Conservation (phyloP, 164 flowering plant species). For the Magnolia officinalis region DNA sequence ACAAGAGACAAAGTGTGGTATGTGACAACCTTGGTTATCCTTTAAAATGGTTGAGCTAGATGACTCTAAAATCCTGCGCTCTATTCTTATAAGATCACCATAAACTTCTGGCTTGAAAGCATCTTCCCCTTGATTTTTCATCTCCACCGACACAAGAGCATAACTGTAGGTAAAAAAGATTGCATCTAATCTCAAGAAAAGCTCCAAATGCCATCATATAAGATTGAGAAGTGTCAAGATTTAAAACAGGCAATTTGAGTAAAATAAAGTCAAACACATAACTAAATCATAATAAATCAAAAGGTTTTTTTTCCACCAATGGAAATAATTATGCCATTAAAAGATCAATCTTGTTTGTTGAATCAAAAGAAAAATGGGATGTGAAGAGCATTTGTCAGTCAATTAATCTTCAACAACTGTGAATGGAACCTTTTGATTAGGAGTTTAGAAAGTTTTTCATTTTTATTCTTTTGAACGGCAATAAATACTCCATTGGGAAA, state of each 20-base stretch:
- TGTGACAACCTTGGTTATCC: slow-evolving; percentile 57
- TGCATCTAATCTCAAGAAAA: background rate
- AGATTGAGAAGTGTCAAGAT: background rate
- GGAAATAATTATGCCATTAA: too few relatives aligned
- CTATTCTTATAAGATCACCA: slow-evolving; percentile 67
- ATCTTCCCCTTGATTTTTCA: slow-evolving; percentile 87
- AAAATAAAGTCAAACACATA: background rate
- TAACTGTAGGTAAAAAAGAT: slow-evolving; percentile 39
- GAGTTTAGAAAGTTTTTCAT: too few relatives aligned
- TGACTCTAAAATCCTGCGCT: slow-evolving; percentile 68
- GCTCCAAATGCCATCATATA: background rate
- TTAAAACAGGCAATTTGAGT: background rate
- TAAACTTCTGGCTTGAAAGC: slow-evolving; percentile 78
- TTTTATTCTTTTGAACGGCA: too few relatives aligned
- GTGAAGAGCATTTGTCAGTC: too few relatives aligned
- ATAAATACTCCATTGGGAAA: too few relatives aligned
- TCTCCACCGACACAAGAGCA: slow-evolving; percentile 69
- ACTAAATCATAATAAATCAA: background rate
- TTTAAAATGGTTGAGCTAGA: slow-evolving; percentile 58
- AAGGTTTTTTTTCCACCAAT: too few relatives aligned
- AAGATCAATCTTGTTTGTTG: too few relatives aligned
- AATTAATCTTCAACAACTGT: too few relatives aligned
- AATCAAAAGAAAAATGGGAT: too few relatives aligned
- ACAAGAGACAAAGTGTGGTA: background rate
- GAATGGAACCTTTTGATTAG: too few relatives aligned